phyloP scores from a whole-genome alignment of 768 basidiomycete species.

The Leccinum obscurum region DNA sequence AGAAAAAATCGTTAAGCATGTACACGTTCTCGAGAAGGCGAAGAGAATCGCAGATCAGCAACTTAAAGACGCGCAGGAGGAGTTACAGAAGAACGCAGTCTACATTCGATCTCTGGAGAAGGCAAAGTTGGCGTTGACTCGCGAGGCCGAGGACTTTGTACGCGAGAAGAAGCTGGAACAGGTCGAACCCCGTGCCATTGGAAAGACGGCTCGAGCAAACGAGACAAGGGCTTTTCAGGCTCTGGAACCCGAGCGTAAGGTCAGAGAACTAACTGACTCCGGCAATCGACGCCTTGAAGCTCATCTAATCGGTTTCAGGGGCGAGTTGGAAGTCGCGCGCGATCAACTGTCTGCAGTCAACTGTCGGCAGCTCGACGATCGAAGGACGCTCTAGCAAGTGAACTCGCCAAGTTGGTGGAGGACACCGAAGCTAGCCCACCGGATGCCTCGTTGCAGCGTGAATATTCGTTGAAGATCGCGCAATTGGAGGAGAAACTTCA shows the following conservation, averaged over 20 bases:
- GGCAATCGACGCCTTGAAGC: constrained; percentile 58
- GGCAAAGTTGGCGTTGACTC: constrained; percentile 66
- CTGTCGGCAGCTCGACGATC: constrained; percentile 55
- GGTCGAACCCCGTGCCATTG: constrained; percentile 62
- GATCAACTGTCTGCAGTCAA: constrained; percentile 36
- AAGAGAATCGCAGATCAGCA: constrained; percentile 93
- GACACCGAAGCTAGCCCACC: constrained; percentile 55
- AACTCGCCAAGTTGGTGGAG: constrained; percentile 65
- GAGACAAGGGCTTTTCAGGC: constrained; percentile 62
- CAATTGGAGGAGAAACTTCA: constrained; percentile 63
- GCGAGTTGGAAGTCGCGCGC: constrained; percentile 55
- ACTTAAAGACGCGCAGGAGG: constrained; percentile 75
- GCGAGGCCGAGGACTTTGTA: constrained; percentile 80
- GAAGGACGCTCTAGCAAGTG: constrained; percentile 64
- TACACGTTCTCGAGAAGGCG: constrained; percentile 93
- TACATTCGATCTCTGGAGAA: constrained; percentile 89
- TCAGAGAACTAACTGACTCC: constrained; percentile 65
- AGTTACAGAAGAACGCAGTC: constrained; percentile 68
- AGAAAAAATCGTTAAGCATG: constrained; percentile 94
- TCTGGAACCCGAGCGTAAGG: constrained; percentile 65
- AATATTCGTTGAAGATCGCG: constrained; percentile 62
- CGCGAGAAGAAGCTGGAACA: constrained; percentile 74
- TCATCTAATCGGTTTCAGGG: constrained; percentile 55
- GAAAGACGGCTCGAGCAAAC: constrained; percentile 61
- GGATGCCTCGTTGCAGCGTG: constrained; percentile 57